These are phyloP conservation scores for Hortaea werneckii DNA, from an alignment of 2,329 filamentous ascomycete species.

Conservation along the genomic window DNA sequence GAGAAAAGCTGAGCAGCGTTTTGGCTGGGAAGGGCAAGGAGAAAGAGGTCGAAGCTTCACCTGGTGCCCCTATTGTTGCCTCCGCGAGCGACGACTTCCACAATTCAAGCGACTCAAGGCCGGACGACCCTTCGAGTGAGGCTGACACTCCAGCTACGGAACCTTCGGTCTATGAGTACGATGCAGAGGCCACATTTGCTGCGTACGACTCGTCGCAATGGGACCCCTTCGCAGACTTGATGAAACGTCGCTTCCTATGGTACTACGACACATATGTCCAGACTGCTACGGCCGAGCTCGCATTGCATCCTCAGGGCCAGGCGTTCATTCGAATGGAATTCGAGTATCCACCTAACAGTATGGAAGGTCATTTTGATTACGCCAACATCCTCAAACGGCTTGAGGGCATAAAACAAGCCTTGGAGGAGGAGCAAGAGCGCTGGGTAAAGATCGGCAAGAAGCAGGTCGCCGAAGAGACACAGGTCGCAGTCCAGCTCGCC, in stretches of 20 bases:
- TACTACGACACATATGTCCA: constrained; percentile 82
- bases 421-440: constrained; percentile 59
- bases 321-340: constrained; percentile 79
- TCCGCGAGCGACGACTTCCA: neutral
- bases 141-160: constrained; percentile 10
- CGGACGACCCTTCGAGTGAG: constrained; percentile 4
- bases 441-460: constrained; percentile 64
- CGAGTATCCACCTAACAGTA: constrained; percentile 63
- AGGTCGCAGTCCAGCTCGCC: constrained; percentile 70
- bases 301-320: constrained; percentile 46
- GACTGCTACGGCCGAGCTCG: constrained; percentile 53
- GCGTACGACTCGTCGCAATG: constrained; percentile 43
- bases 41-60: neutral
- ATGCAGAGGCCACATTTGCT: constrained; percentile 25
- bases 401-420: constrained; percentile 53
- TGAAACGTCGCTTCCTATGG: constrained; percentile 89
- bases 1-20: neutral
- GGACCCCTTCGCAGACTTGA: constrained; percentile 81
- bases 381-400: constrained; percentile 61
- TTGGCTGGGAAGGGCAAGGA: neutral
- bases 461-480: constrained; percentile 54
- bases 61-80: no score
- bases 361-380: constrained; percentile 83
- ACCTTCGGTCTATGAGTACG: constrained; percentile 28
- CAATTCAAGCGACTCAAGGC: neutral